phyloP scores from a whole-genome alignment of 1,284 basidiomycete genomes.

The Ustilago vetiveriae region DNA sequence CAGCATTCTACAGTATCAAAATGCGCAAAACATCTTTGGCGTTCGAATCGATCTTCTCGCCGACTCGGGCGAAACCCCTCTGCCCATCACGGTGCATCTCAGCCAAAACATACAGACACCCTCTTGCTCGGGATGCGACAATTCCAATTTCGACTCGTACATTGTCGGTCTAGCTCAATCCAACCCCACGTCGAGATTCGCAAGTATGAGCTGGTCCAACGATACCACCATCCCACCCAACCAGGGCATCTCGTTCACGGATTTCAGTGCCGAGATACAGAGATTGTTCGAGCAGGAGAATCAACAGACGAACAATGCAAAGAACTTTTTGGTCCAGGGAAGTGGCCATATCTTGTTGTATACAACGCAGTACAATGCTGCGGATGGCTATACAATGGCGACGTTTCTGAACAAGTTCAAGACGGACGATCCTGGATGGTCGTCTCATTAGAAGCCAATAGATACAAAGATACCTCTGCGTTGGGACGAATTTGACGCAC shows the following conservation, averaged over 20 bases:
- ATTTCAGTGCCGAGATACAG: slow-evolving; percentile 9
- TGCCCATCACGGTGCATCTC: slow-evolving; percentile 9
- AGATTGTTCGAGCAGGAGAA: slow-evolving; percentile 18
- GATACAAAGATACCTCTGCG: too few relatives aligned
- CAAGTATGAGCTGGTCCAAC: slow-evolving; percentile 24
- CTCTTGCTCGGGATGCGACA: slow-evolving; percentile 29
- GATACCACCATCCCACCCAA: slow-evolving; percentile 29
- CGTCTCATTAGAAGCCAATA: too few relatives aligned
- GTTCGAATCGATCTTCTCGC: slow-evolving; percentile 21
- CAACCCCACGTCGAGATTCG: slow-evolving; percentile 22
- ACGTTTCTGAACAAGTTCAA: slow-evolving; percentile 37
- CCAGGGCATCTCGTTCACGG: slow-evolving; percentile 15
- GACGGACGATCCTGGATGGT: slow-evolving; percentile 24
- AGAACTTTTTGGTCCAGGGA: slow-evolving; percentile 20
- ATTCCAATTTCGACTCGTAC: slow-evolving; percentile 29
- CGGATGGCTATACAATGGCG: slow-evolving; percentile 19
- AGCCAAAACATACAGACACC: slow-evolving; percentile 25
- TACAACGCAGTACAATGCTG: slow-evolving; percentile 20
- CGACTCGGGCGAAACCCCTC: slow-evolving; percentile 26
- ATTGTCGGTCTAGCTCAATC: slow-evolving; percentile 31
- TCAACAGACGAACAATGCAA: slow-evolving; percentile 17
- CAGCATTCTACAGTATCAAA: slow-evolving; percentile 27
- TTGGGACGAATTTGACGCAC: too few relatives aligned
- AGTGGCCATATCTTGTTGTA: slow-evolving; percentile 19
- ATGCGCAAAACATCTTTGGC: slow-evolving; percentile 18